Conservation (phyloP, 1,139 yeast species). For the Yamadazyma kanchanaburiensis region DNA sequence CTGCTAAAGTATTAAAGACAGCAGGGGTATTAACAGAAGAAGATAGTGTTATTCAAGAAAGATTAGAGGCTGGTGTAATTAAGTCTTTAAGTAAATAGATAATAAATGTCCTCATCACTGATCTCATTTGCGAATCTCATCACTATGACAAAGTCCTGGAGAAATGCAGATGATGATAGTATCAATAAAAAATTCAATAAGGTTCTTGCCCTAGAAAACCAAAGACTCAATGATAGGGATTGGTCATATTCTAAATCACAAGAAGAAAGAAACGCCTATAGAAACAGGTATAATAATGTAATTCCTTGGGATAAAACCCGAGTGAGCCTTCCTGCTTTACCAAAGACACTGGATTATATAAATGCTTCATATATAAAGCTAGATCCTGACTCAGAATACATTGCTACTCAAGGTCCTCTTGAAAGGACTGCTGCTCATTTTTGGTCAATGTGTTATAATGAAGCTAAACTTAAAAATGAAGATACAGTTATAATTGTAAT, state of each 20-base stretch:
- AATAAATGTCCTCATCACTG: too few relatives aligned
- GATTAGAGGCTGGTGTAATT: slow-evolving; percentile 29
- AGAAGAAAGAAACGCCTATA: too few relatives aligned
- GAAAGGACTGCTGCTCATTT: slow-evolving; percentile 60
- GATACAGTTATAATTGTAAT: slow-evolving; percentile 63
- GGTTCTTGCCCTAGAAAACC: too few relatives aligned
- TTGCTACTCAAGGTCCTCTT: slow-evolving; percentile 63
- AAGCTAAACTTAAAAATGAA: slow-evolving; percentile 32
- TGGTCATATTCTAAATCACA: too few relatives aligned
- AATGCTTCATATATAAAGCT: slow-evolving; percentile 39
- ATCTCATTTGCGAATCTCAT: too few relatives aligned
- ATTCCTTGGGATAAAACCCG: slow-evolving; percentile 40
- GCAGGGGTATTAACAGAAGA: slow-evolving; percentile 56
- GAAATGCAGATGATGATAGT: too few relatives aligned
- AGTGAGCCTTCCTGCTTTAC: slow-evolving; percentile 23
- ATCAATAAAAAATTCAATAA: too few relatives aligned
- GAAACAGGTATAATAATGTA: slow-evolving; percentile 43
- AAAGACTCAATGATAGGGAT: too few relatives aligned
- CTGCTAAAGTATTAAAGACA: slow-evolving; percentile 52
- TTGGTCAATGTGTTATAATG: slow-evolving; percentile 79
- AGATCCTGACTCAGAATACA: slow-evolving; percentile 19
- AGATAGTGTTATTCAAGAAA: slow-evolving; percentile 24
- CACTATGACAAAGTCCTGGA: too few relatives aligned
- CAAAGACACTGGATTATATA: slow-evolving; percentile 25
- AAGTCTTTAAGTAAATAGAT: too few relatives aligned